Evolutionary conservation across 1,284 basidiomycete species (phyloP).

Genomic region (Cutaneotrichosporon mucoides): DNA sequence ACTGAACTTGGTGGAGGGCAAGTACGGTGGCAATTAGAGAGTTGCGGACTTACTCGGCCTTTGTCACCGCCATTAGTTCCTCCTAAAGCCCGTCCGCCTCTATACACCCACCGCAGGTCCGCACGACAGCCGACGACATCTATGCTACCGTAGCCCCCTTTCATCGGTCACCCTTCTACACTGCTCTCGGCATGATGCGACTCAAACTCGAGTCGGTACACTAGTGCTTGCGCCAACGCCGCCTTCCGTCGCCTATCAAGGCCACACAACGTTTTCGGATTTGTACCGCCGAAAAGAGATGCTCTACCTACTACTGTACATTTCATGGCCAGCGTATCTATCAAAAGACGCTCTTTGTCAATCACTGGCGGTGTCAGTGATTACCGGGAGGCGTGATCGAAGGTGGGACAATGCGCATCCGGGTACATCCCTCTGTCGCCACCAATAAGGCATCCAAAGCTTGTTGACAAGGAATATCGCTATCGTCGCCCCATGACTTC

Average conservation of each 20-base stretch:
- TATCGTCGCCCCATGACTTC: too few relatives aligned
- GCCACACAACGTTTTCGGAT: neutral
- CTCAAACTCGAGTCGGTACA: neutral
- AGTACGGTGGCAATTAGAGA: neutral
- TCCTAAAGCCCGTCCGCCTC: neutral
- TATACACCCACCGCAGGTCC: neutral
- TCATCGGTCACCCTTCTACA: neutral
- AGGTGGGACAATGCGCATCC: too few relatives aligned
- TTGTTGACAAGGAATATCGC: too few relatives aligned
- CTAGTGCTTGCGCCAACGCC: neutral
- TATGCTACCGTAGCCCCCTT: neutral
- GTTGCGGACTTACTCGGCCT: slow-evolving; percentile 2
- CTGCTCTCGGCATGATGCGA: neutral
- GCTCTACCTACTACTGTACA: too few relatives aligned
- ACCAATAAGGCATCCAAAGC: too few relatives aligned
- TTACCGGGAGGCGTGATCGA: too few relatives aligned
- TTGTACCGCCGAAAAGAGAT: neutral
- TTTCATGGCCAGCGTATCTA: too few relatives aligned
- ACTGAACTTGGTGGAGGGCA: too few relatives aligned
- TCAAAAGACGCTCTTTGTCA: too few relatives aligned
- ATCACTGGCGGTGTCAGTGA: too few relatives aligned
- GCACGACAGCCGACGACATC: neutral
- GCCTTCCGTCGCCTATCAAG: neutral
- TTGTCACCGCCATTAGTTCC: neutral
- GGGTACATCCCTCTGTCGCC: too few relatives aligned